Conservation (phyloP, 805 yeast genomes). For the Saccharomycopsis guyanensis region DNA sequence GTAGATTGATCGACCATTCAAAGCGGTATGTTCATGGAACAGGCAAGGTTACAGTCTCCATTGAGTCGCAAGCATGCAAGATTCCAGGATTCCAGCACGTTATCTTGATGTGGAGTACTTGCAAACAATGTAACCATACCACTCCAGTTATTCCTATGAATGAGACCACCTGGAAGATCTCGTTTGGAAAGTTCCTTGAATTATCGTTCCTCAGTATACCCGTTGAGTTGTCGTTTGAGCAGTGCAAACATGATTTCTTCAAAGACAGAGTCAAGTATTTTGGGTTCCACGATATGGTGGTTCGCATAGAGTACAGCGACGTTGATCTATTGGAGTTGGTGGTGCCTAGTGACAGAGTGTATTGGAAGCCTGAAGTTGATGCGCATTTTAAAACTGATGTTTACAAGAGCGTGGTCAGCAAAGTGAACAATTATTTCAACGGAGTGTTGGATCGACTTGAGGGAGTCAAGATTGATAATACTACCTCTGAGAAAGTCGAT, state of each 20-base stretch:
- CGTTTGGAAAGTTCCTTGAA: slow-evolving; percentile 91
- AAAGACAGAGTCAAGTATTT: slow-evolving; percentile 79
- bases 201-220: slow-evolving; percentile 67
- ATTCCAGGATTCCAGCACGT: slow-evolving; percentile 51
- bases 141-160: slow-evolving; percentile 79
- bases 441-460: slow-evolving; percentile 64
- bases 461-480: slow-evolving; percentile 64
- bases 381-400: slow-evolving; percentile 61
- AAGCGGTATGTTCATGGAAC: slow-evolving; percentile 83
- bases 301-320: slow-evolving; percentile 67
- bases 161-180: slow-evolving; percentile 80
- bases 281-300: slow-evolving; percentile 69
- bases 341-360: slow-evolving; percentile 64
- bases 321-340: slow-evolving; percentile 74
- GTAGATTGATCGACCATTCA: slow-evolving; percentile 62
- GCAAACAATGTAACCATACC: slow-evolving; percentile 67
- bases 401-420: slow-evolving; percentile 43
- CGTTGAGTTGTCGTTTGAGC: slow-evolving; percentile 48
- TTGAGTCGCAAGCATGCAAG: slow-evolving; percentile 53
- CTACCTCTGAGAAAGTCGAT: slow-evolving; percentile 61
- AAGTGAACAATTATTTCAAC: slow-evolving; percentile 55
- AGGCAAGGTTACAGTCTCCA: slow-evolving; percentile 70
- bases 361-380: slow-evolving; percentile 67
- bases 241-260: slow-evolving; percentile 75
- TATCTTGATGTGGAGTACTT: slow-evolving; percentile 85